Evolutionary conservation across 768 basidiomycete genomes (phyloP), one percentile per base, ranked within the genome.

Genomic region (Clitopilus hobsonii): DNA sequence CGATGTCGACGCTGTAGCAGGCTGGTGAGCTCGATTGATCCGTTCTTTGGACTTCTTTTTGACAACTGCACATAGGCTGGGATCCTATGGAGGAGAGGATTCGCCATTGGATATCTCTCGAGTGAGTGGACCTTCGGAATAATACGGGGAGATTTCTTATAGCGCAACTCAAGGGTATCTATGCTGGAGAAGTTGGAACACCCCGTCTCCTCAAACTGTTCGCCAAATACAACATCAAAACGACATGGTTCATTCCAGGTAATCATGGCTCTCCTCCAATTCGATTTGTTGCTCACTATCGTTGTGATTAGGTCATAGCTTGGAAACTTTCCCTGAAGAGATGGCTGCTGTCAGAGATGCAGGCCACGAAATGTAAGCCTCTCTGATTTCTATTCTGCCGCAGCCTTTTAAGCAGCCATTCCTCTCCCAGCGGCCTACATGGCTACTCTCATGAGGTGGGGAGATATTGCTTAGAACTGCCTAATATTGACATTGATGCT

Each of bases 211-310:
- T 90, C 59, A 88, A 87, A 67, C 68, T 89, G 20, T 89, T 90
- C 69, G 71, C 76, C 27, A 89, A 88, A 68, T 86, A 86, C 64
- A 71, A 74, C n/a, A 83, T 79, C 41, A 74, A 71, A 66, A 83
- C 86, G 22, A 87, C 83, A 8, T 89, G 86, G 86, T 90, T 89
- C 65, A 88, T 89, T 53, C 86, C 87, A 23, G 88, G 86, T 80
- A 60, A 23, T 52, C 18, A 22, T n/a, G 18, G 6, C 10, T 56
- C 28, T 8, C 23, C 24, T 18, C 14, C 8, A 29, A 29, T 27
- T 49, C 6, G n/a, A 4, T 57, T 10, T 32, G 28, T n/a, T 32
- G 61, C 28, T 11, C 6, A 10, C 32, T 6, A 27, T 24, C 50
- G n/a, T 28, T 23, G 41, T 45, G 28, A 27, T 5, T 55, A 82